Evolutionary conservation across 345 rosid species (phyloP), one percentile per base, ranked within the genome.

Genomic region (Conringia planisiliqua): DNA sequence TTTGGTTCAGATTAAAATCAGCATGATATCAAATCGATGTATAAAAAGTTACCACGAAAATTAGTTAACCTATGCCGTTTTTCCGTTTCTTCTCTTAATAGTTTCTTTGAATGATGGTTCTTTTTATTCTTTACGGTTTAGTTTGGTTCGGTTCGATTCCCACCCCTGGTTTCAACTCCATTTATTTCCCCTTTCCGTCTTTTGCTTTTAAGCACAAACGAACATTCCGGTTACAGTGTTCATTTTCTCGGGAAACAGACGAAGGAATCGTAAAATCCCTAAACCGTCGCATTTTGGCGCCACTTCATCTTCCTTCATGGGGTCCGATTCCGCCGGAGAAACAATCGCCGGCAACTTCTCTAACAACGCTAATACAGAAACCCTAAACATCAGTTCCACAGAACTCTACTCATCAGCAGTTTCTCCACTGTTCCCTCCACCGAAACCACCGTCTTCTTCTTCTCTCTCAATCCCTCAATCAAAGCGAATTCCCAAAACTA

Each of bases 401-500:
- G 69, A 70, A 3, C 88, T 89, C 50, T 86, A 81, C 79, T 84
- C 66, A 75, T 55, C 85, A 6, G 83, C 92, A 66, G 44, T 81
- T 14, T 48, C 54, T 42, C 11, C 77, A n/a, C 72, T 5, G 6
- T 4, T 5, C 5, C 72, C 77, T 29, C 70, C 70, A 30, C 26
- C 64, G 13, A 32, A 54, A 8, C 75, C 72, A 56, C 43, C 68
- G 8, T 62, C 32, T 35, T 62, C 80, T 35, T 62, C 80, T 38
- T 77, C 82, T 60, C 71, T 79, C 26, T 79, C 84, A 5, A 59
- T 72, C 60, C 93, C 90, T 51, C 80, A 64, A 3, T 84, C 92
- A 24, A 91, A 94, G 66, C 82, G 75, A 74, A 86, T 94, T 68
- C 97, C 96, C 3, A 80, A 79, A 10, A 91, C 97, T 29, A 90